Base-by-base conservation (phyloP, 129 eudicot genomes). In the Lonicera japonica region DNA sequence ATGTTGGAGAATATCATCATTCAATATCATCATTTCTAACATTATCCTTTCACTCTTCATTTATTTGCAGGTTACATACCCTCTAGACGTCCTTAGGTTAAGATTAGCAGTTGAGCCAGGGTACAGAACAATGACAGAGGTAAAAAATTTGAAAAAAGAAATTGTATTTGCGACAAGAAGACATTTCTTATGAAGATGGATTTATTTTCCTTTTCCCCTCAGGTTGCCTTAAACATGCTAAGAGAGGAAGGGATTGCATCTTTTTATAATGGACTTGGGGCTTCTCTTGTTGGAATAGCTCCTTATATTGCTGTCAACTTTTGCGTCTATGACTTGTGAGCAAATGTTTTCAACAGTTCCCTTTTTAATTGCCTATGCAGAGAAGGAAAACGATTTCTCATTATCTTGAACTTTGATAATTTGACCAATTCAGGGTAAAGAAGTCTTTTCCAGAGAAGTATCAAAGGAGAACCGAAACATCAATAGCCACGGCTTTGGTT, bases 231-330 rank as follows among this genome's bases (percentile, higher is more conserved):
- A 55, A 84, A 73, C 79, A 87, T 91, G 94, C 64, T 87, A 65
- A 87, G 78, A 76, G 96, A 91, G 65, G 96, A 91, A 82, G 98
- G 98, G 52, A n/a, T 87, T 67, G 84, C 75, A 57, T 78, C 98
- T 14, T 91, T 82, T 66, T 87, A 87, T 63, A 75, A 75, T 64
- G 96, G 96, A 70, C 82, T 91, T 58, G 96, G 90, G 61, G 95
- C 98, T 66, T 84, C 96, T 54, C 95, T 91, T 52, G 80, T 91
- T 59, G 95, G 96, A 63, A 87, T 91, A 68, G 96, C 98, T 9
- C 98, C 98, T 62, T 91, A 87, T 17, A 85, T 91, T 77, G 98
- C 96, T n/a, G 88, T 91, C 73, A 91, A 91, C 79, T 91, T 91
- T 66, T 91, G 96, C 46, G 87, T 87, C 25, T 91, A 87, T 76